Percentiles rank a stretch among this genome's conserved stretches.
These are phyloP conservation scores for Macadamia integrifolia DNA, from an alignment of 164 flowering plant species.

Conservation along the genomic window DNA sequence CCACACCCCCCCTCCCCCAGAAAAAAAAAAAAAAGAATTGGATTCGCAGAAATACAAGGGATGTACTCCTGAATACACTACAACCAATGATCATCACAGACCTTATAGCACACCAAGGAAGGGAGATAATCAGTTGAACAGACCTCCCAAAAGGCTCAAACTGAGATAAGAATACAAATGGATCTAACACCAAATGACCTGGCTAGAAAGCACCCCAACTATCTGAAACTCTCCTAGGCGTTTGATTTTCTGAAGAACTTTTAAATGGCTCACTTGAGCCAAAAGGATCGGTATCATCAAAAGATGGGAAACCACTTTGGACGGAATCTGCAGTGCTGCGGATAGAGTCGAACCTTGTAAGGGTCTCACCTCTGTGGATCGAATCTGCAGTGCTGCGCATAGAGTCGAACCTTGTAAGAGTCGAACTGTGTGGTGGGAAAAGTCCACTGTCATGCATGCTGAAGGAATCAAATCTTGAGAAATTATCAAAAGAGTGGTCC, in stretches of 20 bases:
- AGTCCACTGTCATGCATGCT: constrained; percentile 33
- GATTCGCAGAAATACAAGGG: constrained; percentile 10
- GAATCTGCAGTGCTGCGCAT: constrained; percentile 40
- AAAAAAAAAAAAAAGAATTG: constrained; percentile 11
- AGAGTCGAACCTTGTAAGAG: constrained; percentile 52
- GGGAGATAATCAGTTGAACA: too few relatives aligned
- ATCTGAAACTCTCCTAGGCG: constrained; percentile 54
- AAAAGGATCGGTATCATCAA: constrained; percentile 84
- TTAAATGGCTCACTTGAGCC: constrained; percentile 82
- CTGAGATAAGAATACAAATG: not conserved
- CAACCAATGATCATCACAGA: constrained; percentile 9
- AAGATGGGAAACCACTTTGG: constrained; percentile 39
- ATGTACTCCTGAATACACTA: constrained; percentile 10
- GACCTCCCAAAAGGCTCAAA: not conserved
- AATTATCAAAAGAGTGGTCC: constrained; percentile 56
- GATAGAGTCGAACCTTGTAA: constrained; percentile 53
- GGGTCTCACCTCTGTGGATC: constrained; percentile 35
- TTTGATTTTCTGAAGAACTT: constrained; percentile 44
- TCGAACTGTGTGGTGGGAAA: constrained; percentile 37
- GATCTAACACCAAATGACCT: not conserved
- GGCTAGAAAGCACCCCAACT: constrained; percentile 58
- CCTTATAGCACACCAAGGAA: too few relatives aligned
- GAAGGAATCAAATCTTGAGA: constrained; percentile 70
- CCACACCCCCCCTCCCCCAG: too few relatives aligned
- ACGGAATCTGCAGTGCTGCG: constrained; percentile 35